A percentile compares a stretch with the other conserved stretches of the same genome.
Evolutionary conservation across 2,329 filamentous ascomycete species (phyloP).

Genomic region (Metarhizium guizhouense): DNA sequence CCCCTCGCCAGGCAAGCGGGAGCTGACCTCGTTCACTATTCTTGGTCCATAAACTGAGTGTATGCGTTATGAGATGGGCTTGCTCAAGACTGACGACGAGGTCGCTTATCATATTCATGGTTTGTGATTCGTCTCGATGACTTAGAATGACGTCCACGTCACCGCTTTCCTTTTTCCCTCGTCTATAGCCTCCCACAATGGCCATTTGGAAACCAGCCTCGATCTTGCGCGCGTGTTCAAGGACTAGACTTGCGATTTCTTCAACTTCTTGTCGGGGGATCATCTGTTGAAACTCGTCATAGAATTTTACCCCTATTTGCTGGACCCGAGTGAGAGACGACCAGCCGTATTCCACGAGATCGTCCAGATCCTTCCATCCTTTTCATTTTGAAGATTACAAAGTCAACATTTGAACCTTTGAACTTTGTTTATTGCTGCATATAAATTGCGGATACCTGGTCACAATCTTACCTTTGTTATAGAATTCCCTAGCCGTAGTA

Average conservation of each 20-base stretch:
- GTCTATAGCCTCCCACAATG: conserved; percentile 73
- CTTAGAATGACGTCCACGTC: conserved; percentile 84
- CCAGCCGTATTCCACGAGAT: conserved; percentile 81
- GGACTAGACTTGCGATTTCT: conserved; percentile 53
- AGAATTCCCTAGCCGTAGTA: conserved; percentile 73
- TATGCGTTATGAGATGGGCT: conserved; percentile 69
- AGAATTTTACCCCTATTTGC: conserved; percentile 91
- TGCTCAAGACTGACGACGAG: conserved; percentile 63
- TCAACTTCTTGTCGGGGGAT: conserved; percentile 70
- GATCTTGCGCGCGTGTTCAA: conserved; percentile 57
- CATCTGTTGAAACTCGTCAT: conserved; percentile 68
- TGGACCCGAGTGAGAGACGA: conserved; percentile 64
- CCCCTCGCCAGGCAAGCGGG: conserved; percentile 44
- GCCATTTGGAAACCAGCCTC: conserved; percentile 44
- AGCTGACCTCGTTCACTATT: conserved; percentile 65
- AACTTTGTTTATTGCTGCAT: not conserved
- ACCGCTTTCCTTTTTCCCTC: conserved; percentile 63
- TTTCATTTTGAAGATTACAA: not conserved
- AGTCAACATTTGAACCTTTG: conserved; percentile 6
- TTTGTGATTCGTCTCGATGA: conserved; percentile 63
- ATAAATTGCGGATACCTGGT: not conserved
- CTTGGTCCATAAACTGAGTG: conserved; percentile 58
- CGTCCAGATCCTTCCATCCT: conserved; percentile 76
- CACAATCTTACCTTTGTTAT: conserved; percentile 44
- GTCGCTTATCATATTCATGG: conserved; percentile 60